Evolutionary conservation across 1,139 yeast species (phyloP), one percentile per base, ranked within the genome.

Genomic region (Groenewaldozyma auringiensis): DNA sequence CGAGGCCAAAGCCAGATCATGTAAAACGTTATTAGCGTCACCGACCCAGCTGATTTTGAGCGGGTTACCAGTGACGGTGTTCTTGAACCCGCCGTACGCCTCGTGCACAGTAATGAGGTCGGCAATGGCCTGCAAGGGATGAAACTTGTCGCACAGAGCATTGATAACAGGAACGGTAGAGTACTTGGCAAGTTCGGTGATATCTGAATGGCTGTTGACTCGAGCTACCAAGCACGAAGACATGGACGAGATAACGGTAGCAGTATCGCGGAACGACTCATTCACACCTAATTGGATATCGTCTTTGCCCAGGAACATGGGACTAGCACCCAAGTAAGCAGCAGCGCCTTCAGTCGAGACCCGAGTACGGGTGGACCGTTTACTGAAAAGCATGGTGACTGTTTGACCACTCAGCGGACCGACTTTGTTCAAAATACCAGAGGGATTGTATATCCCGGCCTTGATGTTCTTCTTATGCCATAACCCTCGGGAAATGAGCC

Each of bases 261-360:
- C 76, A 1, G 96, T 83, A 64, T 92, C 98, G 58, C 84, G 82
- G 50, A 86, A 68, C 0, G 94, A 76, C 70, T 92, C 98, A 62
- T 92, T 92, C 40, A 87, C 55, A n/a, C 98, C 98, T 49, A 92
- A 72, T 67, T 92, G 98, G 60, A 92, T 92, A 60, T 92, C 98
- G 56, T 89, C 96, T 58, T 83, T 86, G 45, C 98, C 97, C 54
- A 92, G 73, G 60, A 92, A 92, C 94, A 92, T 84, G 13, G 98
- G 96, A 55, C 82, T 94, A 4, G 94, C 98, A 17, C 98, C 98
- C 54, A 92, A 83, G 62, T 83, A 89, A 1, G 87, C 75, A 14
- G 89, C 86, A 3, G 98, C 98, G 44, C 95, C 97, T 65, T 92
- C 98, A 3, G 92, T 77, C 37, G 96, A 87, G 37, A 92, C 79